These are phyloP conservation scores for Vaccinium corymbosum DNA, from an alignment of 148 eudicot genomes.

Conservation along the genomic window DNA sequence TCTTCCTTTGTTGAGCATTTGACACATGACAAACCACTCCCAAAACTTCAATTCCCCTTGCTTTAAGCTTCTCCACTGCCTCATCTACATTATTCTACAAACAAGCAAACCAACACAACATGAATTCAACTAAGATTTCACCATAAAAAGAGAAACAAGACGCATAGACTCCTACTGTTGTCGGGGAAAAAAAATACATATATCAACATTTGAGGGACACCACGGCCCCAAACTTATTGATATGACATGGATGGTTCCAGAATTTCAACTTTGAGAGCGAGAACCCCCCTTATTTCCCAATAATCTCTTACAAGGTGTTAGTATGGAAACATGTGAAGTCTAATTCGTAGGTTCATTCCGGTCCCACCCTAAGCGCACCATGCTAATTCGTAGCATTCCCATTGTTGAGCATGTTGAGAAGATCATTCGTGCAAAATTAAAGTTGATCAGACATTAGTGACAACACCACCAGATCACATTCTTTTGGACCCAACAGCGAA, in stretches of 20 bases:
- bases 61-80: conserved; percentile 70
- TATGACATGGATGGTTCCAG: neutral
- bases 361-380: neutral
- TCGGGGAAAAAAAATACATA: neutral
- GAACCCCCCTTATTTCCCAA: neutral
- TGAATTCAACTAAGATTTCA: neutral
- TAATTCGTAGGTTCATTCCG: neutral
- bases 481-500: neutral
- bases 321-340: neutral
- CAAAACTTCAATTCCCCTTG: conserved; percentile 61
- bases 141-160: neutral
- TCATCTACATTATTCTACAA: conserved; percentile 84
- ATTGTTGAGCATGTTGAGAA: neutral
- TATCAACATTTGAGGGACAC: neutral
- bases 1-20: conserved; percentile 75
- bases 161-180: neutral
- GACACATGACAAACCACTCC: conserved; percentile 95
- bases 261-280: neutral
- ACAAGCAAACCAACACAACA: conserved; percentile 13
- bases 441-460: neutral
- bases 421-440: neutral
- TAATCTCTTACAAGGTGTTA: neutral
- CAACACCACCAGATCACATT: neutral
- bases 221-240: neutral
- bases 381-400: neutral